Conservation (phyloP, 208 protist genomes). For the Leptomonas seymouri region DNA sequence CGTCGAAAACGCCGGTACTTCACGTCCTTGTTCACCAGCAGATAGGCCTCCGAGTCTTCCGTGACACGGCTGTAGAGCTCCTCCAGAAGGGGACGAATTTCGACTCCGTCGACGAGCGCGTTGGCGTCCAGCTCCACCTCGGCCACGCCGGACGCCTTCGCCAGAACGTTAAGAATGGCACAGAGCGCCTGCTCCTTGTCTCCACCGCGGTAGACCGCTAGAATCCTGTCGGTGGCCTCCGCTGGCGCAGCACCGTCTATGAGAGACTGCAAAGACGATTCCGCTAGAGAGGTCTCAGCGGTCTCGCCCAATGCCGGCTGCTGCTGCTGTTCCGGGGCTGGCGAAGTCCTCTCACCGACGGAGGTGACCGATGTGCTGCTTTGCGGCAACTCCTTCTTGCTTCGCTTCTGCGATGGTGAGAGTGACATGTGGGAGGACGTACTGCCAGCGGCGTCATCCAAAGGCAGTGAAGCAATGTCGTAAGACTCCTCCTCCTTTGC, state of each 20-base stretch:
- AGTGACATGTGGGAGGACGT: neutral
- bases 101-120: slow-evolving; percentile 60
- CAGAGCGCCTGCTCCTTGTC: slow-evolving; percentile 51
- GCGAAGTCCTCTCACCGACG: neutral
- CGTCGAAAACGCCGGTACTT: slow-evolving; percentile 65
- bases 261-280: slow-evolving; percentile 51
- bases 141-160: slow-evolving; percentile 72
- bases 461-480: slow-evolving; percentile 31
- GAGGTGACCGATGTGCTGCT: slow-evolving; percentile 6
- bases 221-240: slow-evolving; percentile 37
- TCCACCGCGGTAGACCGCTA: slow-evolving; percentile 59
- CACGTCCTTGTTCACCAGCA: slow-evolving; percentile 80
- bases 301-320: slow-evolving; percentile 27
- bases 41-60: slow-evolving; percentile 68
- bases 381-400: slow-evolving; percentile 20
- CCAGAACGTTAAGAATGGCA: slow-evolving; percentile 73
- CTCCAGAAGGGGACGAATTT: slow-evolving; percentile 77
- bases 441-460: slow-evolving; percentile 26
- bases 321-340: neutral
- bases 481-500: slow-evolving; percentile 9
- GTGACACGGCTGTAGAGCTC: slow-evolving; percentile 84
- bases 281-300: slow-evolving; percentile 42
- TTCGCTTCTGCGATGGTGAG: slow-evolving; percentile 13
- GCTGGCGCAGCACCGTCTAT: slow-evolving; percentile 43
- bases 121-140: slow-evolving; percentile 70